phyloP scores from a whole-genome alignment of 345 rosid species.

The Populus pruinosa region DNA sequence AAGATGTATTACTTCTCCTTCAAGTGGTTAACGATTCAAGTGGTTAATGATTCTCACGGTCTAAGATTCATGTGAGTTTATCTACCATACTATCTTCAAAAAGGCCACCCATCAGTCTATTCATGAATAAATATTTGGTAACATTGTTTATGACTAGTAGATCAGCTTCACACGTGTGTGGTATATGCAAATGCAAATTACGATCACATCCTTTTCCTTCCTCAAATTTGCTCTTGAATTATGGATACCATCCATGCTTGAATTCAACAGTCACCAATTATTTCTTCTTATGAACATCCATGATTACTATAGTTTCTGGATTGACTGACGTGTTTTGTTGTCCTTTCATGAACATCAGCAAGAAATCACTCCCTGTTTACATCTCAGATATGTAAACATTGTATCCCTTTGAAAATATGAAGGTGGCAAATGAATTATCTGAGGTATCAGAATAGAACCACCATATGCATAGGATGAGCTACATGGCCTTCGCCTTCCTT shows the following conservation, averaged over 20 bases:
- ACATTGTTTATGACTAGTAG: constrained; percentile 39
- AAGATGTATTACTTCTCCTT: constrained; percentile 47
- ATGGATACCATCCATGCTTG: constrained; percentile 3
- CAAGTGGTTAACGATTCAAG: constrained; percentile 79
- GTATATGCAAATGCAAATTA: constrained; percentile 86
- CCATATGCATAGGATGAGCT: neutral
- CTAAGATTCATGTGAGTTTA: constrained; percentile 68
- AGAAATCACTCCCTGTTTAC: neutral
- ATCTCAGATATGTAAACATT: neutral
- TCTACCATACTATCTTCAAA: neutral
- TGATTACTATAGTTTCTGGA: neutral
- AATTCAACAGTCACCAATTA: neutral
- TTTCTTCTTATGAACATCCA: neutral
- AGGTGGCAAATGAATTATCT: neutral
- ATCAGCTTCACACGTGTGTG: constrained; percentile 68
- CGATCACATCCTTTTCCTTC: constrained; percentile 68
- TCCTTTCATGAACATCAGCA: neutral
- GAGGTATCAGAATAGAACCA: neutral
- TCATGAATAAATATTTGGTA: neutral
- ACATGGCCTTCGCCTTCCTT: neutral
- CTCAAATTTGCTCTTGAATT: constrained; percentile 11
- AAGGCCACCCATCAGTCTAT: neutral
- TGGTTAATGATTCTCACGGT: constrained; percentile 70
- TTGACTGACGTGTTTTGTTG: neutral
- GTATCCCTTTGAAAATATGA: neutral